Base-by-base conservation (phyloP, 1,284 basidiomycete genomes). In the Peniophora sp. region DNA sequence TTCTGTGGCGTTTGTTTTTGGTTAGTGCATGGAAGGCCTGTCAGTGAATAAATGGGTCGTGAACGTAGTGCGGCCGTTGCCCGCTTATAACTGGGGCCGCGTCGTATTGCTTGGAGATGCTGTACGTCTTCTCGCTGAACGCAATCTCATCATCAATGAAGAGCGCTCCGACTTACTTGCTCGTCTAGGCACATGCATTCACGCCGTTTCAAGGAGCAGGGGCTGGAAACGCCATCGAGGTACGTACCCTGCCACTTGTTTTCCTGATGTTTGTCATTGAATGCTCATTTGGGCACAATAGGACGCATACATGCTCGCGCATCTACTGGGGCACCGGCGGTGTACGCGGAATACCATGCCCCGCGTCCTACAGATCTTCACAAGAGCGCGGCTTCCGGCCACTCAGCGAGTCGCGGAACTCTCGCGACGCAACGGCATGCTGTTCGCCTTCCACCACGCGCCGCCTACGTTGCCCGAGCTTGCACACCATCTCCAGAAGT, bases 151-250 rank as follows among this genome's bases (percentile, higher is more conserved):
- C 38, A 14, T 41, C n/a, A 45, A 32, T 32, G 27, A 32, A 32
- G 27, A 12, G 27, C 27, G 27, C 27, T 5, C 27, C 12, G 27
- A 32, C 27, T 32, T 32, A 12, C 27, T n/a, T 35, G 11, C 32
- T 17, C 16, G 17, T 17, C 27, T 34, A 69, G 69, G 78, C 79
- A 20, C 78, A 81, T 50, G 75, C 70, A 1, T 77, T 77, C 73
- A 63, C 69, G 53, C 77, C 79, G 0, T 74, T 74, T 65, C 74
- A 78, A 49, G 78, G 78, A 1, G 63, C 75, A 1, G 78, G 79
- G n/a, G 77, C 76, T 0, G 77, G 77, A 2, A 75, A 79, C 57
- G 69, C 77, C 5, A 70, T 81, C 38, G 79, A 81, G 65, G 78
- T 77, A 59, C 49, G 60, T 48, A 41, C n/a, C 24, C 3, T 25